phyloP scores from a whole-genome alignment of 192 early-diverging fungal species.

The Podila clonocystis region DNA sequence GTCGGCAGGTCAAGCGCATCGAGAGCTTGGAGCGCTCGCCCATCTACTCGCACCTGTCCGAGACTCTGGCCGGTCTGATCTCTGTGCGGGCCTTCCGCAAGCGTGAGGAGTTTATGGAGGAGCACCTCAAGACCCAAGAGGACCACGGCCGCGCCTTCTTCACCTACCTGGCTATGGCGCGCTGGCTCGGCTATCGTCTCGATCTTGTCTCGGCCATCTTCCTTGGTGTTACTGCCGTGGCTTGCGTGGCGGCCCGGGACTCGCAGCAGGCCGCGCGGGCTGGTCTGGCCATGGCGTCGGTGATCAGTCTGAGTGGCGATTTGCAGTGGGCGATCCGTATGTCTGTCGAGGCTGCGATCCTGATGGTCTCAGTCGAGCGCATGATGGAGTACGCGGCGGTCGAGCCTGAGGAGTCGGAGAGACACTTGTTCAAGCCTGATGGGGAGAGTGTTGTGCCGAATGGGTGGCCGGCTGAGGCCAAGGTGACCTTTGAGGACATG shows the following conservation, averaged over 20 bases:
- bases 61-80: conserved; percentile 74
- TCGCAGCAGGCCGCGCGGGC: conserved; percentile 57
- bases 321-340: conserved; percentile 62
- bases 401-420: conserved; percentile 57
- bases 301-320: conserved; percentile 63
- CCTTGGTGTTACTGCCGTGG: conserved; percentile 55
- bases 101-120: conserved; percentile 61
- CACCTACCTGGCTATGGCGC: conserved; percentile 55
- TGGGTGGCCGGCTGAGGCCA: conserved; percentile 70
- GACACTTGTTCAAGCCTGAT: conserved; percentile 37
- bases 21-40: conserved; percentile 73
- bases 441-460: conserved; percentile 42
- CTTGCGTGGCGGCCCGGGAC: conserved; percentile 54
- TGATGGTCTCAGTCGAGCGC: conserved; percentile 70
- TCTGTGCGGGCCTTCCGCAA: conserved; percentile 74
- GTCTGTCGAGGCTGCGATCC: conserved; percentile 52
- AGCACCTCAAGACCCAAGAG: conserved; percentile 65
- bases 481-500: conserved; percentile 66
- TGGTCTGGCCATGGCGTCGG: conserved; percentile 62
- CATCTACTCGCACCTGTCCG: conserved; percentile 67
- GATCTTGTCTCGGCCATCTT: conserved; percentile 61
- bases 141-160: conserved; percentile 70
- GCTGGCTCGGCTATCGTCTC: conserved; percentile 69
- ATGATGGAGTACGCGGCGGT: conserved; percentile 61
- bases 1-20: conserved; percentile 75